Percentiles rank a stretch among this genome's conserved stretches.
phyloP scores from a whole-genome alignment of 2,329 filamentous ascomycete genomes.

The Ophiostoma himal-ulmi region DNA sequence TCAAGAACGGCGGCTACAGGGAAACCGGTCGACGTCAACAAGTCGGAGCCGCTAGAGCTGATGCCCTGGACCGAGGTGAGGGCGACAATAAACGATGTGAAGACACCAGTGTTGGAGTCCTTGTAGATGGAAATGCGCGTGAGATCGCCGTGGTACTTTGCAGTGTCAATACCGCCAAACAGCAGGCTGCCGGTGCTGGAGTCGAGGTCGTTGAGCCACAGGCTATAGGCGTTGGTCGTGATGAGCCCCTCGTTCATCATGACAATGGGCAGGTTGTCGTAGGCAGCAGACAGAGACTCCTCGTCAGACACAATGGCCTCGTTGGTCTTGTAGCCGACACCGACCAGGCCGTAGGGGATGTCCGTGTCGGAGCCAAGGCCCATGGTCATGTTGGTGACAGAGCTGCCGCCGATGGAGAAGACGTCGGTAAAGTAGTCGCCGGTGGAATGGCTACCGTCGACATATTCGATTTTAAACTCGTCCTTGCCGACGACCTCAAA shows the following conservation, averaged over 20 bases:
- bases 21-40: constrained; percentile 38
- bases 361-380: constrained; percentile 51
- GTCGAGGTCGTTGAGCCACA: constrained; percentile 59
- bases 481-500: constrained; percentile 40
- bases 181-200: constrained; percentile 64
- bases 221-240: constrained; percentile 61
- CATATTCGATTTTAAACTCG: constrained; percentile 55
- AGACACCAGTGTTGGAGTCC: constrained; percentile 35
- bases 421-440: constrained; percentile 56
- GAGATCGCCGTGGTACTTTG: constrained; percentile 63
- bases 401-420: constrained; percentile 49
- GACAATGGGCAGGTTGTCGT: constrained; percentile 58
- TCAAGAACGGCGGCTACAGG: constrained; percentile 63
- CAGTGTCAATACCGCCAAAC: constrained; percentile 75
- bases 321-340: constrained; percentile 54
- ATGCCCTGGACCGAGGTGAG: constrained; percentile 44
- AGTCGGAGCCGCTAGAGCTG: constrained; percentile 46
- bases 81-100: constrained; percentile 44
- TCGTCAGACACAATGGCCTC: constrained; percentile 41
- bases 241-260: constrained; percentile 60
- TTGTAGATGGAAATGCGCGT: constrained; percentile 54
- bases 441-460: constrained; percentile 51
- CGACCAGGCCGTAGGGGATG: constrained; percentile 53
- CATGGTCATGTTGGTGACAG: constrained; percentile 52
- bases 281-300: constrained; percentile 31